These are phyloP conservation scores for Warburgia ugandensis DNA, from an alignment of 164 flowering plant species.

Conservation along the genomic window DNA sequence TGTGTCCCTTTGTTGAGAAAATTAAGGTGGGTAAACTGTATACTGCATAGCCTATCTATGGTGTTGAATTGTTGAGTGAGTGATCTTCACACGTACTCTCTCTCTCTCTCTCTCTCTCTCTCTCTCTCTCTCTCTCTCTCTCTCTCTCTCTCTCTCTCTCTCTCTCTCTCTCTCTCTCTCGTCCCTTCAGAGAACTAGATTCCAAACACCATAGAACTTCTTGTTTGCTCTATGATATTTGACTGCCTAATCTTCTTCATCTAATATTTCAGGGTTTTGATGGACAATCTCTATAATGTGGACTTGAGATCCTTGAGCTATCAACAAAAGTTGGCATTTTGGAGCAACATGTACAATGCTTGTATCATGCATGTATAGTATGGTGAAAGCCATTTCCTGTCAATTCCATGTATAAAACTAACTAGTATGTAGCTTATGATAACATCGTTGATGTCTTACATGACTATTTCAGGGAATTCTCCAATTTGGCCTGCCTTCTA, in stretches of 20 bases:
- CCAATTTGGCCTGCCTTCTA: constrained; percentile 70
- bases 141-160: too few species aligned
- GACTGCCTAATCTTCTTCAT: not conserved
- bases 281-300: constrained; percentile 55
- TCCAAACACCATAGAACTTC: too few species aligned
- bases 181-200: too few species aligned
- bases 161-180: too few species aligned
- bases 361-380: constrained; percentile 87
- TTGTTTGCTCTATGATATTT: too few species aligned
- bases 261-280: constrained; percentile 37
- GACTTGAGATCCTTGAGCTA: constrained; percentile 50
- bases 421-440: not conserved
- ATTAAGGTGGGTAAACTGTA: constrained; percentile 40
- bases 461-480: constrained; percentile 61
- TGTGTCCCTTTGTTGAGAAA: constrained; percentile 58
- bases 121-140: too few species aligned
- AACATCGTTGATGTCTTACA: not conserved
- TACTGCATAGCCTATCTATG: not conserved
- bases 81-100: too few species aligned
- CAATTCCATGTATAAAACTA: not conserved
- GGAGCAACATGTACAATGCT: constrained; percentile 99
- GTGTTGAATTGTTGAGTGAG: not conserved
- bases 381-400: constrained; percentile 5
- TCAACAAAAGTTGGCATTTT: constrained; percentile 86
- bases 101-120: too few species aligned